A percentile compares a stretch with the other conserved stretches of the same genome.
Conservation (phyloP, 495 filamentous ascomycete species). For the Chaetomium tenue region DNA sequence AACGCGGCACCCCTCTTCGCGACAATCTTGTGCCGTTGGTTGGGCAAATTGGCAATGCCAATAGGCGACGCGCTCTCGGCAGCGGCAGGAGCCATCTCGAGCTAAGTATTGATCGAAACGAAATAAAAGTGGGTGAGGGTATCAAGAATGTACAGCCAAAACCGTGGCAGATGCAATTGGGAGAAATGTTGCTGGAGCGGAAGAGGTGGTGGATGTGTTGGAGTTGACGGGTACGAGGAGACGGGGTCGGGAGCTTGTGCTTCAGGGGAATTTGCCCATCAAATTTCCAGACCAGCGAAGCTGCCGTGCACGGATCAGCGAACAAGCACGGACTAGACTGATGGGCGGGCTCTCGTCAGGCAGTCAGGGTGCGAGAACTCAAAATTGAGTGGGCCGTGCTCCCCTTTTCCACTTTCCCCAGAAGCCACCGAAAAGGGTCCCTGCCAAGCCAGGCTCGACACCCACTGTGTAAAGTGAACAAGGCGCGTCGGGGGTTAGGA, state of each 20-base stretch:
- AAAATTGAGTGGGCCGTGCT: conserved; percentile 27
- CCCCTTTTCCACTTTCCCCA: conserved; percentile 35
- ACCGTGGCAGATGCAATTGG: conserved; percentile 26
- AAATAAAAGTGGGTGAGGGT: conserved; percentile 17
- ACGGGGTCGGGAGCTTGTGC: conserved; percentile 34
- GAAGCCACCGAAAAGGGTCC: conserved; percentile 22
- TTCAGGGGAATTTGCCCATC: conserved; percentile 42
- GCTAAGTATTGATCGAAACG: conserved; percentile 20
- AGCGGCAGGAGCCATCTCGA: conserved; percentile 70
- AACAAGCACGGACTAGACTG: conserved; percentile 9
- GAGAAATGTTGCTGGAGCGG: conserved; percentile 19
- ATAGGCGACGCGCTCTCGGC: conserved; percentile 88
- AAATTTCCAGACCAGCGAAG: conserved; percentile 41
- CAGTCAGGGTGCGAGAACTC: conserved; percentile 2
- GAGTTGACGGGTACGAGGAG: conserved; percentile 26
- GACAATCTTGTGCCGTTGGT: conserved; percentile 99
- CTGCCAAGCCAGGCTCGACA: conserved; percentile 12
- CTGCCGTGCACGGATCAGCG: conserved; percentile 27
- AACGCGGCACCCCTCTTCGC: conserved; percentile 98
- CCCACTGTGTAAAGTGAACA: too few relatives aligned
- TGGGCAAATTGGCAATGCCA: conserved; percentile 99
- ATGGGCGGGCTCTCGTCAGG: too few relatives aligned
- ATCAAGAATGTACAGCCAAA: conserved; percentile 22
- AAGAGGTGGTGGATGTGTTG: conserved; percentile 27
- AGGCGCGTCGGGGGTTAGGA: conserved; percentile 21